Base-by-base conservation (phyloP, 495 filamentous ascomycete genomes). In the Neurospora discreta region DNA sequence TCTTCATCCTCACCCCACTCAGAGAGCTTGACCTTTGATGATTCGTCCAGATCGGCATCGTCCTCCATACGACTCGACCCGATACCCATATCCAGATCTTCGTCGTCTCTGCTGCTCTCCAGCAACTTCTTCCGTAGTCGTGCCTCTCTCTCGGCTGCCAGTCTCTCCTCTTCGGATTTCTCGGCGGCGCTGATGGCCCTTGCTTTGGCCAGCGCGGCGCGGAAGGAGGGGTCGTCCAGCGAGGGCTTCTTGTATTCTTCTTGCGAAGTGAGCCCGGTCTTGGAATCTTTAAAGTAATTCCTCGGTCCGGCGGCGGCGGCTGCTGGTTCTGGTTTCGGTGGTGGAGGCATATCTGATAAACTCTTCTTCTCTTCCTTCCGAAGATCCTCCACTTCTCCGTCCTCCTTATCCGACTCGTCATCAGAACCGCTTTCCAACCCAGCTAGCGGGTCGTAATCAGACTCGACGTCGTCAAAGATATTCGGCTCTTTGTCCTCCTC, bases 41-140 rank as follows among this genome's bases (percentile, higher is more conserved):
- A 39, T 41, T 85, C 89, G 15, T 81, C 82, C 33, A 81, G 69
- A 68, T 97, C 94, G 44, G 91, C 93, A 46, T 90, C 91, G 75
- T 97, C 94, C 67, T 90, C 93, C 72, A 90, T 87, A 30, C 93
- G 87, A 74, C 90, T 93, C 18, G 90, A 90, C 8, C 96, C 95
- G 78, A 99, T 98, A 40, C 93, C 95, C 80, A 97, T 84, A 75
- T 99, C 95, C 83, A 99, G 87, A 81, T 99, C 95, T 58, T 94
- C 92, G 13, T 92, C 89, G 81, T 99, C 95, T 58, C 94, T 87
- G 73, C 91, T 91, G 58, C 90, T 87, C 60, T 89, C 87, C 74
- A 92, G 87, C 11, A 97, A 82, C 82, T 97, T 91, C 72, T 89
- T 89, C 77, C 88, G 89, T 23, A 90, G 88, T 33, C 90, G 91